These are phyloP conservation scores for Solanum chacoense DNA, from an alignment of 305 asterid genomes.

Conservation along the genomic window DNA sequence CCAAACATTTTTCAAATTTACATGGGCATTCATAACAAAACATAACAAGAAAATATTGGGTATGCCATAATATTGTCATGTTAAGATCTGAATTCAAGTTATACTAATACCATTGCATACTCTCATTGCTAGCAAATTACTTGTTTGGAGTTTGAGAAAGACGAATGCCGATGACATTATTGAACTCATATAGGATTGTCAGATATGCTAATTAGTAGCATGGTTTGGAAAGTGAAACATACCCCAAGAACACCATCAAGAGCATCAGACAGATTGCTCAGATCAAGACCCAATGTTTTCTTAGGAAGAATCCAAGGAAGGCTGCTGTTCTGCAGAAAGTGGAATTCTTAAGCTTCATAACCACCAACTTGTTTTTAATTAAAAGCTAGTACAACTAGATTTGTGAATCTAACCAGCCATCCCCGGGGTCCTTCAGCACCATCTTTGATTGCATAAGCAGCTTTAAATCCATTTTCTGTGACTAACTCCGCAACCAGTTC, in stretches of 20 bases:
- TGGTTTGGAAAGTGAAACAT: constrained; percentile 7
- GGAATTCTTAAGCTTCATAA: background rate
- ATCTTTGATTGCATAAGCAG: constrained; percentile 88
- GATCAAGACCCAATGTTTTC: constrained; percentile 44
- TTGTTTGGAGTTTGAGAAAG: background rate
- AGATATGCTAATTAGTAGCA: background rate
- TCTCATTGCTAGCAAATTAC: background rate
- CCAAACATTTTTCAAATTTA: background rate
- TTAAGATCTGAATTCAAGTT: background rate
- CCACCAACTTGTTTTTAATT: background rate
- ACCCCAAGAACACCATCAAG: constrained; percentile 53
- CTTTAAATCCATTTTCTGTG: constrained; percentile 83
- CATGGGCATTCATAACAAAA: background rate
- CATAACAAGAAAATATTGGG: background rate
- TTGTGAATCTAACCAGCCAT: constrained; percentile 57
- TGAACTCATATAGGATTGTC: background rate
- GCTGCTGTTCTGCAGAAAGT: constrained; percentile 64
- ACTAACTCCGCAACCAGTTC: constrained; percentile 92
- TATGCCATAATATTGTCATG: background rate
- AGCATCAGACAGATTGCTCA: constrained; percentile 49
- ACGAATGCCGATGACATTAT: background rate
- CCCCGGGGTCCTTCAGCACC: constrained; percentile 94
- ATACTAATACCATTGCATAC: background rate
- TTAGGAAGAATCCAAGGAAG: constrained; percentile 84
- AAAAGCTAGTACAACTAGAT: background rate